phyloP scores from a whole-genome alignment of 306 rosid species.

The Begonia masoniana region DNA sequence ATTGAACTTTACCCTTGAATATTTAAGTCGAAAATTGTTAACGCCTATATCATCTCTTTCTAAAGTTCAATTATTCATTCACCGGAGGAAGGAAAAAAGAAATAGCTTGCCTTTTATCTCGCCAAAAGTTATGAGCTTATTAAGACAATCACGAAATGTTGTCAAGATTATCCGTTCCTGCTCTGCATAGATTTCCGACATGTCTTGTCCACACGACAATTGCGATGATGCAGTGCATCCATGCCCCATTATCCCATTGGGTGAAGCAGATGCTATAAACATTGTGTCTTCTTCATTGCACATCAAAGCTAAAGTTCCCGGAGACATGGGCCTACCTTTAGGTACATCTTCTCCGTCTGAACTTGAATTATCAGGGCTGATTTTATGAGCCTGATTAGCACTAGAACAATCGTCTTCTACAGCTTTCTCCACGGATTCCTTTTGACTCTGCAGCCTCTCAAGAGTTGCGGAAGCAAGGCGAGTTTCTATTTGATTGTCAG shows the following conservation, averaged over 20 bases:
- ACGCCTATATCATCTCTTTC: neutral
- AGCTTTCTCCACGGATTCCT: conserved; percentile 50
- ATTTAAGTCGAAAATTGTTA: neutral
- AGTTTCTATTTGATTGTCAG: conserved; percentile 50
- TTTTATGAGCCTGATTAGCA: conserved; percentile 59
- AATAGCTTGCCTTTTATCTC: conserved; percentile 80
- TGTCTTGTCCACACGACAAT: conserved; percentile 60
- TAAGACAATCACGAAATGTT: conserved; percentile 74
- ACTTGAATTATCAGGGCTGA: conserved; percentile 48
- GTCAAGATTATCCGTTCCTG: conserved; percentile 79
- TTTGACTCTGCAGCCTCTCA: conserved; percentile 46
- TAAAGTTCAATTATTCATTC: neutral
- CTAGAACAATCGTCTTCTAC: conserved; percentile 60
- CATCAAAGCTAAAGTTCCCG: conserved; percentile 97
- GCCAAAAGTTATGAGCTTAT: conserved; percentile 84
- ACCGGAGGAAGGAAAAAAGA: conserved; percentile 8
- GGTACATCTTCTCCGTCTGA: conserved; percentile 62
- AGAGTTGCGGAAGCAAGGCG: conserved; percentile 60
- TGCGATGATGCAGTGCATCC: conserved; percentile 53
- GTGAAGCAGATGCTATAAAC: conserved; percentile 70
- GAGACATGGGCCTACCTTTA: conserved; percentile 86
- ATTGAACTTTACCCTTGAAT: neutral
- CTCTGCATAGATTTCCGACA: conserved; percentile 65
- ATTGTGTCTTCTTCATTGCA: conserved; percentile 91
- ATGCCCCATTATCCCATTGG: conserved; percentile 38